phyloP scores from a whole-genome alignment of 257 asterid genomes.

The Verbena officinalis region DNA sequence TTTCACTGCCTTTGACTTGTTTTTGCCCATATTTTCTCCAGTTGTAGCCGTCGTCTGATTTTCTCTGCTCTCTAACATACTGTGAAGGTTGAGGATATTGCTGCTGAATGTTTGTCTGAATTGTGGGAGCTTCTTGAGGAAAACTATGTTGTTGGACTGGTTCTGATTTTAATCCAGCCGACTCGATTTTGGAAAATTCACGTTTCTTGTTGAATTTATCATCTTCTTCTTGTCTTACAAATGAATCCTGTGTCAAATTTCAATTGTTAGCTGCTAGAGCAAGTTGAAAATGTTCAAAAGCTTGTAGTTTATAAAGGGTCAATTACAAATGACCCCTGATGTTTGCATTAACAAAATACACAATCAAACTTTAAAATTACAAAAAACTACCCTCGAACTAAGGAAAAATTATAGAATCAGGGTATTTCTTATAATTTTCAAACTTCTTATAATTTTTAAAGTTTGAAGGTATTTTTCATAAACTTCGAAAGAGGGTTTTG shows the following conservation, averaged over 20 bases:
- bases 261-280: slow-evolving; percentile 31
- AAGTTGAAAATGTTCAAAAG: no score
- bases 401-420: no score
- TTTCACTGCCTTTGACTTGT: slow-evolving; percentile 86
- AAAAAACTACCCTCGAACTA: no score
- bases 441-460: no score
- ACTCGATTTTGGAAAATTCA: slow-evolving; percentile 33
- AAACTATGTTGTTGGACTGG: slow-evolving; percentile 31
- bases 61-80: slow-evolving; percentile 64
- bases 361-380: no score
- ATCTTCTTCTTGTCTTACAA: slow-evolving; percentile 26
- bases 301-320: no score
- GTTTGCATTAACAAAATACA: no score
- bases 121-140: slow-evolving; percentile 19
- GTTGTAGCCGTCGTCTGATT: slow-evolving; percentile 86
- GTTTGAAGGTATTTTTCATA: no score
- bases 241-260: slow-evolving; percentile 53
- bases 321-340: no score
- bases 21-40: slow-evolving; percentile 94
- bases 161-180: slow-evolving; percentile 40
- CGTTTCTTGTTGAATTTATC: slow-evolving; percentile 21
- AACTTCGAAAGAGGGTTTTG: no score
- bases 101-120: slow-evolving; percentile 33
- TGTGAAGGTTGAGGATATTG: slow-evolving; percentile 50
- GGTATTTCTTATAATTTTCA: no score